Percentiles rank a stretch among this genome's conserved stretches.
Evolutionary conservation across 306 rosid species (phyloP).

Genomic region (Begonia fuchsioides): DNA sequence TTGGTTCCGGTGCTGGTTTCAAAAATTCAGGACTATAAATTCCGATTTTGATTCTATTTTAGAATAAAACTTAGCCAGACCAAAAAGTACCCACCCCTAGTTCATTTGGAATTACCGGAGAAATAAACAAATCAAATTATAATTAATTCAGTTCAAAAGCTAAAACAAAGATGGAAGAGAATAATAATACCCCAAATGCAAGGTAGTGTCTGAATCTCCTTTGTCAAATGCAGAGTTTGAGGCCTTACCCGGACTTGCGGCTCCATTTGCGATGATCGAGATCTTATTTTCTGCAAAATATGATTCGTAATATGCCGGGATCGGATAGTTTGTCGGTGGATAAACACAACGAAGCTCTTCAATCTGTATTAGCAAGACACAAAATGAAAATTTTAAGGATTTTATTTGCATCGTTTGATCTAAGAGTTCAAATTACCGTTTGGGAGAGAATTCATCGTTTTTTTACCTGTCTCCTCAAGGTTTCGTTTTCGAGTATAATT

Average conservation of each 20-base stretch:
- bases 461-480: slow-evolving; percentile 75
- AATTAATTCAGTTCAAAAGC: too few species aligned
- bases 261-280: slow-evolving; percentile 17
- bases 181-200: slow-evolving; percentile 97
- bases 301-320: slow-evolving; percentile 43
- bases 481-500: slow-evolving; percentile 71
- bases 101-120: too few species aligned
- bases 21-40: too few species aligned
- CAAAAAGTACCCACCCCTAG: too few species aligned
- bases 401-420: too few species aligned
- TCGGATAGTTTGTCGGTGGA: slow-evolving; percentile 34
- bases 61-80: too few species aligned
- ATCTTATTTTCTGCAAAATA: slow-evolving; percentile 35
- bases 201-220: slow-evolving; percentile 76
- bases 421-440: slow-evolving; percentile 11
- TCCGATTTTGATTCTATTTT: too few species aligned
- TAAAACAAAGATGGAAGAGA: too few species aligned
- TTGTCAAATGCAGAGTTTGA: slow-evolving; percentile 41
- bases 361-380: slow-evolving; percentile 39
- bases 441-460: background rate
- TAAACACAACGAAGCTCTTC: slow-evolving; percentile 78
- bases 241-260: slow-evolving; percentile 20
- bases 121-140: too few species aligned
- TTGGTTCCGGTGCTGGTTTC: too few species aligned
- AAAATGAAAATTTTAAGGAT: too few species aligned